A percentile compares a stretch with the other conserved stretches of the same genome.
These are phyloP conservation scores for Eucommia ulmoides DNA, from an alignment of 257 asterid genomes.

Conservation along the genomic window DNA sequence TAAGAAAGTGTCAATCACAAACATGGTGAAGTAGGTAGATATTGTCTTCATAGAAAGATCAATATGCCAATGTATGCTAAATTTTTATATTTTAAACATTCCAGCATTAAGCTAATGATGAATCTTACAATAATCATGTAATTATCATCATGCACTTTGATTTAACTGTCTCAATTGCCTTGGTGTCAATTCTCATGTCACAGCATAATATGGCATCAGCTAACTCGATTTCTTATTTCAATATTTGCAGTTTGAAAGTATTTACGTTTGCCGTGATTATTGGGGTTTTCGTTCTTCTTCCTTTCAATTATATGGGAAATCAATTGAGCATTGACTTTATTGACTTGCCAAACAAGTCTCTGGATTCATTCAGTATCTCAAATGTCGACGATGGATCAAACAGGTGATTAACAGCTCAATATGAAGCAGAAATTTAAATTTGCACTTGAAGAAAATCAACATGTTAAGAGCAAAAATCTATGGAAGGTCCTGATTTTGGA, in stretches of 20 bases:
- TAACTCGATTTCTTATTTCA: conserved; percentile 9
- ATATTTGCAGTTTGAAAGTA: conserved; percentile 58
- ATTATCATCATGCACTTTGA: not conserved
- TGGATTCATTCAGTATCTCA: conserved; percentile 85
- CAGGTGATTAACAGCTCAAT: conserved; percentile 35
- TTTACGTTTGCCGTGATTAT: conserved; percentile 62
- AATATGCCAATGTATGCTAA: not conserved
- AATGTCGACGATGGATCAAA: conserved; percentile 89
- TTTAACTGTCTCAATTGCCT: not conserved
- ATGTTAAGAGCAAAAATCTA: no score
- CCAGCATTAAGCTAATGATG: not conserved
- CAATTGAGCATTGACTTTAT: conserved; percentile 63
- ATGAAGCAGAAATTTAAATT: no score
- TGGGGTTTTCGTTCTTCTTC: conserved; percentile 79
- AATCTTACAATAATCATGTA: not conserved
- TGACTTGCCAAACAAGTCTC: conserved; percentile 64
- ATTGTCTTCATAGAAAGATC: not conserved
- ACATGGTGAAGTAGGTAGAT: no score
- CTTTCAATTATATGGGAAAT: conserved; percentile 87
- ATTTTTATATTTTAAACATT: no score
- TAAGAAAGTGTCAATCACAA: no score
- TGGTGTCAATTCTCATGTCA: conserved; percentile 1
- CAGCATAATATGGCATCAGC: no score
- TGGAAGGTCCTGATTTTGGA: not conserved
- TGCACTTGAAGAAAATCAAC: no score